These are phyloP conservation scores for Fistulinella staudtii DNA, from an alignment of 1,284 basidiomycete species.

Conservation along the genomic window DNA sequence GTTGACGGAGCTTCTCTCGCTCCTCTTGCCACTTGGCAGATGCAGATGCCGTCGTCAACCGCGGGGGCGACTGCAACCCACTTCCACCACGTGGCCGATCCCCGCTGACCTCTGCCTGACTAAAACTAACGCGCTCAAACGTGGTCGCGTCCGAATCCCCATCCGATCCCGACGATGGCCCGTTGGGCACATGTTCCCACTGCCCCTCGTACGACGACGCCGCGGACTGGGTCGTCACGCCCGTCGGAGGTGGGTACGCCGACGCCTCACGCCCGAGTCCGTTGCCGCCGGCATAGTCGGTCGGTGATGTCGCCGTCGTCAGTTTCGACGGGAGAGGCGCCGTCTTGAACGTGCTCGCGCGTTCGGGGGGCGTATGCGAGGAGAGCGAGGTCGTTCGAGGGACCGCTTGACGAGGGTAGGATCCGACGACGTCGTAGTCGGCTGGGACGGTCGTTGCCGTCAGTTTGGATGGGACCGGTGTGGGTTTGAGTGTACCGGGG, in stretches of 20 bases:
- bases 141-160: slow-evolving; percentile 14
- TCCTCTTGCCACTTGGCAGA: slow-evolving; percentile 14
- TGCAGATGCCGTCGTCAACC: neutral
- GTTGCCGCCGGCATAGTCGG: neutral
- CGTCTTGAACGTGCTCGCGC: slow-evolving; percentile 13
- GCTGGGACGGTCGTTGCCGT: too few relatives aligned
- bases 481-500: too few relatives aligned
- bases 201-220: slow-evolving; percentile 12
- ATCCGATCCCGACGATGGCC: slow-evolving; percentile 18
- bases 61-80: neutral
- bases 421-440: too few relatives aligned
- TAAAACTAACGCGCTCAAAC: slow-evolving; percentile 19
- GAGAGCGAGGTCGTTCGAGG: too few relatives aligned
- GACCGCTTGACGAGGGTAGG: too few relatives aligned
- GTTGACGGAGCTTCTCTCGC: slow-evolving; percentile 1
- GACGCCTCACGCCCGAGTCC: too few relatives aligned
- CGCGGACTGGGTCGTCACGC: neutral
- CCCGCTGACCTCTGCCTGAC: slow-evolving; percentile 12
- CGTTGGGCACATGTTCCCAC: slow-evolving; percentile 25
- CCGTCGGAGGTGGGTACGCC: too few relatives aligned
- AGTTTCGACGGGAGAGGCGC: slow-evolving; percentile 24
- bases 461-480: too few relatives aligned
- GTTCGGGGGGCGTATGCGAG: too few relatives aligned
- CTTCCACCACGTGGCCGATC: neutral
- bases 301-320: slow-evolving; percentile 11